Conservation (phyloP, 2,329 filamentous ascomycete genomes). For the Colletotrichum destructivum region DNA sequence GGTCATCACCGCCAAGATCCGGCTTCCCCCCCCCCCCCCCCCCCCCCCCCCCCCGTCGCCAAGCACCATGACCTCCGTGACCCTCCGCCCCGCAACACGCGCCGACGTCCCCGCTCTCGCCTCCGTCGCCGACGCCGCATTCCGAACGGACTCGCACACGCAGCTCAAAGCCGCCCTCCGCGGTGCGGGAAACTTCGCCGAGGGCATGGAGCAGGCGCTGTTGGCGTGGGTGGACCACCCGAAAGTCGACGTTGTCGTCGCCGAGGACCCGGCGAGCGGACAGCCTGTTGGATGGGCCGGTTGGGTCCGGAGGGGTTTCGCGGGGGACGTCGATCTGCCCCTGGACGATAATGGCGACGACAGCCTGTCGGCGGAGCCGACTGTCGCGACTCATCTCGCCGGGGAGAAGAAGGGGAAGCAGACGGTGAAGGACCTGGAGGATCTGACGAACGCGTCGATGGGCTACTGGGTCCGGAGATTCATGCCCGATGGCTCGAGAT, state of each 20-base stretch:
- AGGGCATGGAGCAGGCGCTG: conserved; percentile 45
- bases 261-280: conserved; percentile 49
- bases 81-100: conserved; percentile 13
- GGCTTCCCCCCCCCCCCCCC: background rate
- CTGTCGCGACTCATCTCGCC: background rate
- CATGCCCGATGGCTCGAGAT: conserved; percentile 48
- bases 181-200: conserved; percentile 47
- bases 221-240: conserved; percentile 45
- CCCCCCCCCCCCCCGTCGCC: too few relatives aligned
- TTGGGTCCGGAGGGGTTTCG: conserved; percentile 52
- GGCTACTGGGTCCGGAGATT: conserved; percentile 47
- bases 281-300: conserved; percentile 52
- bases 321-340: conserved; percentile 44
- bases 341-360: conserved; percentile 41
- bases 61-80: conserved; percentile 13
- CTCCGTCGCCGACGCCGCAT: conserved; percentile 50
- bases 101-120: conserved; percentile 52
- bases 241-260: conserved; percentile 51
- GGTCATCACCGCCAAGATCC: background rate
- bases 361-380: conserved; percentile 25
- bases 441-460: conserved; percentile 51
- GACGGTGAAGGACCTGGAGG: conserved; percentile 49
- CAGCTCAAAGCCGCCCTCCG: conserved; percentile 53
- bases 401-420: background rate
- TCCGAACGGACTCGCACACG: conserved; percentile 51